Evolutionary conservation across 345 rosid species (phyloP).

Genomic region (Arabis hirsuta): DNA sequence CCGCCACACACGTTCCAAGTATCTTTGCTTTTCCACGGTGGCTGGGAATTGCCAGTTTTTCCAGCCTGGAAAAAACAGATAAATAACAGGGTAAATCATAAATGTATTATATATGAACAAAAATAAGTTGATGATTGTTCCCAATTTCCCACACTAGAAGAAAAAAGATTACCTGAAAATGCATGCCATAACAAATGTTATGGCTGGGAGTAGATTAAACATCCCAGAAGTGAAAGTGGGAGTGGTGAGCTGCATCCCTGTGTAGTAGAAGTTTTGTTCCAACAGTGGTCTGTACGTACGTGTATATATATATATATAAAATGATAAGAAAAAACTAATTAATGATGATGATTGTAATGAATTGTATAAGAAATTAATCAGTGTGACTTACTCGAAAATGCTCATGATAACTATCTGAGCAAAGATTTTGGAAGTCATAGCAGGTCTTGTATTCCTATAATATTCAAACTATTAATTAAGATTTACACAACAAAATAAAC

Average conservation of each 20-base stretch:
- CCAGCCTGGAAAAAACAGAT: conserved; percentile 42
- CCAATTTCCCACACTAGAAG: background rate
- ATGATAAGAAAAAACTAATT: too few species aligned
- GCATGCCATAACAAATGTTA: background rate
- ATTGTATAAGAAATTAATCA: too few species aligned
- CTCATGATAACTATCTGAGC: too few species aligned
- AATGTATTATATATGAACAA: background rate
- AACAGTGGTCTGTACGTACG: too few species aligned
- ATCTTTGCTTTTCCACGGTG: conserved; percentile 50
- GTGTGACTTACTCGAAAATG: too few species aligned
- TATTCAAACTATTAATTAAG: too few species aligned
- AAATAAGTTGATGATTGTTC: background rate
- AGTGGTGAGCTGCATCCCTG: background rate
- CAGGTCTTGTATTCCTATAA: too few species aligned
- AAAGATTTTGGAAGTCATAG: too few species aligned
- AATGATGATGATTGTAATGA: too few species aligned
- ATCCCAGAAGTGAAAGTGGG: conserved; percentile 1
- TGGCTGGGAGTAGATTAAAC: conserved; percentile 4
- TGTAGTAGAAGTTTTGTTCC: too few species aligned
- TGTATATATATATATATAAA: too few species aligned
- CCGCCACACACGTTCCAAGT: conserved; percentile 49
- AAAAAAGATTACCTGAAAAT: background rate
- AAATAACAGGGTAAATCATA: background rate
- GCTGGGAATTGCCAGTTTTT: conserved; percentile 47
- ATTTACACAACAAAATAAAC: too few species aligned